Evolutionary conservation across 2,329 filamentous ascomycete genomes (phyloP), one percentile per base, ranked within the genome.

Genomic region (Falciphora oryzae): DNA sequence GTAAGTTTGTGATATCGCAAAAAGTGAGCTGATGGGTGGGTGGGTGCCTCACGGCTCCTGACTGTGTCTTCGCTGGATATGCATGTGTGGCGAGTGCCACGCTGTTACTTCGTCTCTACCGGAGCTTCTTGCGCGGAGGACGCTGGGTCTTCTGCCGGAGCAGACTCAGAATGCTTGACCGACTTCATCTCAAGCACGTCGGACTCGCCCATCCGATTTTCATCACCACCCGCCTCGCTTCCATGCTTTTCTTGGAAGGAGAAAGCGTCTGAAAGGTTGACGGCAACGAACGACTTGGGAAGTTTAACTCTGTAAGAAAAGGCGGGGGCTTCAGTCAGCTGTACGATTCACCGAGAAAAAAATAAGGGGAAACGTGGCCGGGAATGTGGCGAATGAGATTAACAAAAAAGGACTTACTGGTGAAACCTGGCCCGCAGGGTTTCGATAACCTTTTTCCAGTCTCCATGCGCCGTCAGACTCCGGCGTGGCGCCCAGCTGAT

Each of bases 391-490:
- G 57, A 63, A 60, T 53, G 64, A 65, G 56, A 61, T 14, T 29
- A 65, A 57, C 63, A 56, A 61, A 29, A 61, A 25, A 56, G 18
- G 3, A 82, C 89, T 79, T 83, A 94, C 90, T 93, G 93, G 73
- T 97, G 91, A 73, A 99, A 98, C 72, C 97, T 98, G 62, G 91
- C 94, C 69, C 93, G 87, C 56, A 99, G 80, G 1, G 93, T 98
- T 78, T 97, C 93, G 69, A 99, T 91, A n/a, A 99, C 91, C 71
- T 94, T 87, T 77, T 96, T 94, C 94, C 95, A 99, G 75, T 99
- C 92, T 53, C 88, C 88, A 77, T 99, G 96, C 3, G 91, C 86
- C 3, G 94, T 98, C 71, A 99, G 79, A 73, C 92, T 96, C 67
- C 95, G 85, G 68, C 93, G 84, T n/a, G 92, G 93, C 8, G 94